Evolutionary conservation across 495 filamentous ascomycete species (phyloP).

Genomic region (Aspergillus wentii): DNA sequence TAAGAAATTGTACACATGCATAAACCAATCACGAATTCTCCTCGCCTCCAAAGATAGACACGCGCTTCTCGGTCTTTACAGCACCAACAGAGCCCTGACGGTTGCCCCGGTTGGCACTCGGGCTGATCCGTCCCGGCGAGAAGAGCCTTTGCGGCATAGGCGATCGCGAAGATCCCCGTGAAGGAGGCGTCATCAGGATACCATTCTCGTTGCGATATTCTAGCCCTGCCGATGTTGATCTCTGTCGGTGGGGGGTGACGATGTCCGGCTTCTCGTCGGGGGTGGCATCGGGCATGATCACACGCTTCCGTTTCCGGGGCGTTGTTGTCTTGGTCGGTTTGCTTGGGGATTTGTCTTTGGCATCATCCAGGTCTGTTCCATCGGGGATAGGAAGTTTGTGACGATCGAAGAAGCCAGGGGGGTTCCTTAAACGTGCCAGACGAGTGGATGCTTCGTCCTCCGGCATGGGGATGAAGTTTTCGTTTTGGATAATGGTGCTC

Average conservation of each 20-base stretch:
- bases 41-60: slow-evolving; percentile 1
- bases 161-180: slow-evolving; percentile 4
- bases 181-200: slow-evolving; percentile 16
- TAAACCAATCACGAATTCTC: no score
- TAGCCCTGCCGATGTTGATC: not conserved
- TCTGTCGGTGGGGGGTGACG: slow-evolving; percentile 13
- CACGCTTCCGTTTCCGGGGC: slow-evolving; percentile 12
- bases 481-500: slow-evolving; percentile 71
- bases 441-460: slow-evolving; percentile 26
- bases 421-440: slow-evolving; percentile 20
- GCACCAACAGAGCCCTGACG: no score
- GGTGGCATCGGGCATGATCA: not conserved
- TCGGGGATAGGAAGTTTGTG: slow-evolving; percentile 37
- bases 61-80: not conserved
- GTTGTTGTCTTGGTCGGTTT: not conserved
- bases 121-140: no score
- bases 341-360: slow-evolving; percentile 3
- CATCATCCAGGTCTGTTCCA: slow-evolving; percentile 9
- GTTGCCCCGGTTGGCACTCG: no score
- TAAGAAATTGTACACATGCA: no score
- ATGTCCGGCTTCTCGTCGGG: slow-evolving; percentile 5
- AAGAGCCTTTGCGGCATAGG: no score
- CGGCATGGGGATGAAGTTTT: slow-evolving; percentile 57
- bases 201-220: slow-evolving; percentile 18
- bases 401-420: slow-evolving; percentile 34